A percentile compares a stretch with the other conserved stretches of the same genome.
These are phyloP conservation scores for Cucumis sativus DNA, from an alignment of 306 rosid genomes.

Conservation along the genomic window Cucumber_9930_V3 NC_026657.2:40386501-40387000, in stretches of 20 bases:
- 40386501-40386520: not conserved
- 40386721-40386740: conserved; percentile 64
- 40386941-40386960: too few species aligned
- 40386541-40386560: not conserved
- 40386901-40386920: too few species aligned
- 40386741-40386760: conserved; percentile 65
- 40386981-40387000: too few species aligned
- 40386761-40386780: conserved; percentile 69
- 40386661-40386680: conserved; percentile 67
- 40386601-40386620: not conserved
- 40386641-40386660: conserved; percentile 67
- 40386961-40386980: too few species aligned
- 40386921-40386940: too few species aligned
- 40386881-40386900: not conserved
- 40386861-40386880: not conserved
- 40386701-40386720: conserved; percentile 69
- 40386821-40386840: conserved; percentile 18
- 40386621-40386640: conserved; percentile 33
- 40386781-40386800: conserved; percentile 62
- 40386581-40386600: not conserved
- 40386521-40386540: not conserved
- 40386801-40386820: conserved; percentile 63
- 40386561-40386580: not conserved
- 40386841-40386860: not conserved
- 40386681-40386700: conserved; percentile 68